Base-by-base conservation (phyloP, 1,139 yeast genomes). In the Blastobotrys ciferrii region DNA sequence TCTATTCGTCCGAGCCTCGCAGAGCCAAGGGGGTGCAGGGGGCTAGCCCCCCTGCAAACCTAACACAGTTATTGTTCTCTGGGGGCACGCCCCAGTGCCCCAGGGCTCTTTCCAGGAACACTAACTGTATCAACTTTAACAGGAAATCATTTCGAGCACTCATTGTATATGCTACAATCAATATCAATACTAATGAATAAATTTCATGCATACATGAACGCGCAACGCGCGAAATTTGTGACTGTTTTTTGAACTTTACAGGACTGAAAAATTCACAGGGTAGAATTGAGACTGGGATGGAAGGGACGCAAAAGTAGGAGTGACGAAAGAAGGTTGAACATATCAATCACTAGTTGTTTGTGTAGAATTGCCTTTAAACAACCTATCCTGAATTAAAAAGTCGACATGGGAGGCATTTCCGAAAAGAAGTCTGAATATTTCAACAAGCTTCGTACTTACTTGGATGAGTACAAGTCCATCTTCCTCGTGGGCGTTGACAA, bases 381-480 rank as follows among this genome's bases (percentile, higher is more conserved):
- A 79, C 97, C 96, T 87, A 84, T 81, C 95, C 87, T 80, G 83
- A 76, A 49, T 55, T 60, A 58, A 57, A 65, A 77, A 84, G 91
- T 87, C 92, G 96, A 87, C 86, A 92, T 92, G 98, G 98, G 98
- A 91, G 98, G 97, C 81, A 75, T 87, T 80, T 92, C 96, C 81
- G 98, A 88, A 72, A 91, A 91, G 84, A 92, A 92, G 77, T 84
- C 73, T 70, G 94, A 87, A 77, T 92, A 92, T 85, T 92, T 92
- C 80, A 68, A 81, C 74, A 92, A 88, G 80, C 88, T 92, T 77
- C 89, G 94, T 82, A 86, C 85, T 75, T 45, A 43, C 50, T 82
- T 92, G 72, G 95, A 87, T 77, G 95, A 88, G 76, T 88, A 86
- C 96, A 87, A 87, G 82, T 88, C 97, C 67, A 82, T 91, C 82